Conservation (phyloP, 1,139 yeast genomes). For the Scheffersomyces lignicola region DNA sequence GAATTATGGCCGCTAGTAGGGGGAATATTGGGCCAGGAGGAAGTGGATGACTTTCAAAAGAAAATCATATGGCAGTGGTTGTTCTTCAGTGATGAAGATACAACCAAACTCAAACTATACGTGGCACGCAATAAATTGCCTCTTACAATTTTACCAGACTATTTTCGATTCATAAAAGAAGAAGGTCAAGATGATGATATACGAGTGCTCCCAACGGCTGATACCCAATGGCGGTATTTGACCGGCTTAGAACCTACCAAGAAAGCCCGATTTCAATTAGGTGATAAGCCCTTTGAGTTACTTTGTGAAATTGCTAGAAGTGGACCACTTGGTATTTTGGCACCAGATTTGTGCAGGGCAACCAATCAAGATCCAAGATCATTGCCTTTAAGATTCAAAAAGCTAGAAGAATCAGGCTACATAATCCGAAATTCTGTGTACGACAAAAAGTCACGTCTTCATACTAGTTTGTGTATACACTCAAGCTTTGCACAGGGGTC, state of each 20-base stretch:
- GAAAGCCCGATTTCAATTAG: conserved; percentile 31
- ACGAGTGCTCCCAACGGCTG: conserved; percentile 35
- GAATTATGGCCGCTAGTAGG: conserved; percentile 33
- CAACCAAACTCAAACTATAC: conserved; percentile 17
- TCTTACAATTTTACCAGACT: conserved; percentile 20
- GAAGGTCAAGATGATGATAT: conserved; percentile 16
- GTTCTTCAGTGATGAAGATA: conserved; percentile 25
- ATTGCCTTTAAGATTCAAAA: conserved; percentile 59
- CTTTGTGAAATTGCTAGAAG: conserved; percentile 53
- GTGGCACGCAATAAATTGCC: conserved; percentile 17
- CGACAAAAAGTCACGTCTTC: conserved; percentile 45
- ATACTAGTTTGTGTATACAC: conserved; percentile 51
- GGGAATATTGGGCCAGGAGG: conserved; percentile 17
- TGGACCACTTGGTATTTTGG: conserved; percentile 56
- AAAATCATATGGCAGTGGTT: conserved; percentile 44
- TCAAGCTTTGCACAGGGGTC: conserved; percentile 31
- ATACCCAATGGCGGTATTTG: conserved; percentile 42
- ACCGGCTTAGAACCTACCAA: conserved; percentile 40
- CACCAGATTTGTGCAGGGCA: conserved; percentile 53
- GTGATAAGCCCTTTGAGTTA: conserved; percentile 44
- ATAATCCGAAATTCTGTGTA: conserved; percentile 43
- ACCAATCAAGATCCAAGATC: conserved; percentile 76
- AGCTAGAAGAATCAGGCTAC: conserved; percentile 49
- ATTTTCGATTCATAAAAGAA: conserved; percentile 18
- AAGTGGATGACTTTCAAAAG: conserved; percentile 35